These are phyloP conservation scores for Orbilia javanica DNA, from an alignment of 2,329 filamentous ascomycete species.

Conservation along the genomic window DNA sequence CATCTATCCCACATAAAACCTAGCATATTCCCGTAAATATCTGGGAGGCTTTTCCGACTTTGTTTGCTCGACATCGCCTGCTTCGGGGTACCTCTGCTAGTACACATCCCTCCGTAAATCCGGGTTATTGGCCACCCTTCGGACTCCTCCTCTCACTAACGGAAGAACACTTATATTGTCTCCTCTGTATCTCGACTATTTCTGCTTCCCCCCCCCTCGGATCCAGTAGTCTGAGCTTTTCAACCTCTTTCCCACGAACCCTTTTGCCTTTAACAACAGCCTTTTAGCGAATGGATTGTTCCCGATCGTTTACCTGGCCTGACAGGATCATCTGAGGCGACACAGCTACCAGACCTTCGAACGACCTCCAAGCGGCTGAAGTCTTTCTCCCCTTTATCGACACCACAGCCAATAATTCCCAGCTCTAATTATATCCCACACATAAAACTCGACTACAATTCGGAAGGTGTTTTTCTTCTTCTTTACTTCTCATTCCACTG, in stretches of 20 bases:
- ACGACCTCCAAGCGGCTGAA: conserved; percentile 27
- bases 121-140: conserved; percentile 50
- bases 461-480: background rate
- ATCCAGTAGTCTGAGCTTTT: conserved; percentile 15
- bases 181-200: conserved; percentile 14
- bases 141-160: conserved; percentile 46
- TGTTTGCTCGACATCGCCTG: conserved; percentile 53
- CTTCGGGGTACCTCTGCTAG: conserved; percentile 40
- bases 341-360: conserved; percentile 11
- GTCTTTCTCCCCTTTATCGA: conserved; percentile 25
- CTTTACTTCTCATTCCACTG: background rate
- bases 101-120: conserved; percentile 48
- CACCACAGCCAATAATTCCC: background rate
- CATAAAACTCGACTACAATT: background rate
- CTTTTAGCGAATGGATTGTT: conserved; percentile 55
- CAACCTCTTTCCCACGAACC: conserved; percentile 5
- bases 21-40: conserved; percentile 29
- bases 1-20: background rate
- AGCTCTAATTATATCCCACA: conserved; percentile 2
- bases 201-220: conserved; percentile 31
- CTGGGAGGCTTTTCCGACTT: conserved; percentile 36
- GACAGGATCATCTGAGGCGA: conserved; percentile 53
- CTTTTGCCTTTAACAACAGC: conserved; percentile 35
- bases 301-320: conserved; percentile 46
- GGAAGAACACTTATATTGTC: conserved; percentile 39